Base-by-base conservation (phyloP, 2,329 filamentous ascomycete genomes). In the Hymenoscyphus repandus region DNA sequence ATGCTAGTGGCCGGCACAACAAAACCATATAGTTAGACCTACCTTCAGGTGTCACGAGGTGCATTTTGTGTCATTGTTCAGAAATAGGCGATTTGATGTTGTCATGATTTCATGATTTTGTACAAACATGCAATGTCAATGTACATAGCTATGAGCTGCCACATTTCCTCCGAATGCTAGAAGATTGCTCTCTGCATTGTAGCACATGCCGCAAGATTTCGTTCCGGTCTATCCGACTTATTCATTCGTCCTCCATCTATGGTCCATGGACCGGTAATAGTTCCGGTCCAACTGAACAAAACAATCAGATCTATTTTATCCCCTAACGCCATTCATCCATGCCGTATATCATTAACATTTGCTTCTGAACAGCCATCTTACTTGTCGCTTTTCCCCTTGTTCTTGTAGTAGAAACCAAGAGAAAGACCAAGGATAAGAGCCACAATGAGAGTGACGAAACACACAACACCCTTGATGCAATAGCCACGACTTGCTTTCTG, bases 401-500 rank as follows among this genome's bases (percentile, higher is more conserved):
- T 67, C 64, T 52, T 64, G 62, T n/a, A 47, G 48, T 27, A n/a
- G 38, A n/a, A 40, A 11, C n/a, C 17, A 11, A 18, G 13, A 17
- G 38, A n/a, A 11, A 18, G 61, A 12, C 50, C 49, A n/a, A 62
- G 55, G 17, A 65, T 9, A 6, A 62, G 34, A 4, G 54, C 33
- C 3, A 67, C 51, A 7, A 57, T 20, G 9, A 60, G 27, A 9
- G 60, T 58, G 33, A 64, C 60, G 27, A 47, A 49, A 27, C 22
- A 27, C 4, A 11, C 18, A 12, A 55, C 43, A 36, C 60, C 63
- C 3, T 60, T 51, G 15, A 50, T 45, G 22, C 58, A 54, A 39
- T 59, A 64, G 22, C 58, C 53, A 17, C 62, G 47, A 56, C 62
- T 64, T 49, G 66, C 60, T 33, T 54, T 59, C 11, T 54, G 56